Conservation (phyloP, 179 eudicot genomes). For the Beta macrorhiza region DNA sequence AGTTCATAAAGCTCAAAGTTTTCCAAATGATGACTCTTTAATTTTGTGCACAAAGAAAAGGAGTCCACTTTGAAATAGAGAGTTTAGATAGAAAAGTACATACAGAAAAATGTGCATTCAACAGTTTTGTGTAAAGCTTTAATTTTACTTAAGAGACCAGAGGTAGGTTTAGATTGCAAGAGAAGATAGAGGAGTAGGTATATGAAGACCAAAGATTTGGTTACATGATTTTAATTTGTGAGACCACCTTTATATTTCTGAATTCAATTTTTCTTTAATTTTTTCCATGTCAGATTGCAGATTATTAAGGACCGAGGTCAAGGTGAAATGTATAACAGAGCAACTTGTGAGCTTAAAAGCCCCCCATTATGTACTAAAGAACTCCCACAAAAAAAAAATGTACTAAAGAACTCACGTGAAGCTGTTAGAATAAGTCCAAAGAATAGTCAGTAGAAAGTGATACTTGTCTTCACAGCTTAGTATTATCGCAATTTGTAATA, state of each 20-base stretch:
- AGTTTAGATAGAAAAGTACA: neutral
- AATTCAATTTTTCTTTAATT: neutral
- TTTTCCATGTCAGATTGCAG: neutral
- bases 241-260: neutral
- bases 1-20: too few species aligned
- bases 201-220: neutral
- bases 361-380: neutral
- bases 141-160: neutral
- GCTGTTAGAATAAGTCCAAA: neutral
- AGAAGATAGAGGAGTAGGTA: neutral
- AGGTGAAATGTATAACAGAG: neutral
- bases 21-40: too few species aligned
- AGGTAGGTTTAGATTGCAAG: neutral
- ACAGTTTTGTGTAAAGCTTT: neutral
- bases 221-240: neutral
- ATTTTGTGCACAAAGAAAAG: too few species aligned
- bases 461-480: neutral
- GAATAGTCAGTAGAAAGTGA: neutral
- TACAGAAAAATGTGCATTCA: neutral
- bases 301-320: neutral
- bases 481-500: neutral
- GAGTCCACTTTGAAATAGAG: too few species aligned
- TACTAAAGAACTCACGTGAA: neutral
- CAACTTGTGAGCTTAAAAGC: neutral
- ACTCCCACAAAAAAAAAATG: too few species aligned